Evolutionary conservation across 2,329 filamentous ascomycete species (phyloP).

Genomic region (Paraphoma sp.): DNA sequence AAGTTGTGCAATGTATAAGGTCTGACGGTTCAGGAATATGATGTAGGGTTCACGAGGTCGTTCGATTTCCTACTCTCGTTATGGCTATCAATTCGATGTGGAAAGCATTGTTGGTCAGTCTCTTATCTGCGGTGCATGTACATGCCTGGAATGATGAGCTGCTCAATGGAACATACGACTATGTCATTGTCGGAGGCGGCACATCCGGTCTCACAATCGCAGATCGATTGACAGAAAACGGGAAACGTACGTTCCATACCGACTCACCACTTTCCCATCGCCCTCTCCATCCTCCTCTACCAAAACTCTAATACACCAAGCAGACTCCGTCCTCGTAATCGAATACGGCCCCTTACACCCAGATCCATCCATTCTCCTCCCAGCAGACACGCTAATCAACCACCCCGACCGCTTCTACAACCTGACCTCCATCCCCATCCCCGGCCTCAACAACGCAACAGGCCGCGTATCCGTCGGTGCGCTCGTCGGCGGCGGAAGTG

Average conservation of each 20-base stretch:
- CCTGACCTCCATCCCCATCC: constrained; percentile 12
- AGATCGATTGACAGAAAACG: constrained; percentile 22
- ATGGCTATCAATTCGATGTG: too few relatives aligned
- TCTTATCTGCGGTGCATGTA: not conserved
- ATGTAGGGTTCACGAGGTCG: too few relatives aligned
- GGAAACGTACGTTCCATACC: constrained; percentile 7
- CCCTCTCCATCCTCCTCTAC: not conserved
- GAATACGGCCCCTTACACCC: constrained; percentile 17
- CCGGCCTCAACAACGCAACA: constrained; percentile 14
- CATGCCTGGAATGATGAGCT: not conserved
- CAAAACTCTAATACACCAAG: not conserved
- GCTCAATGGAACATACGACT: constrained; percentile 21
- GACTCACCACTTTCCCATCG: not conserved
- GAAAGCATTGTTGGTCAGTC: not conserved
- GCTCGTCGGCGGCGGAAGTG: constrained; percentile 38
- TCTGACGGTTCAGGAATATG: too few relatives aligned
- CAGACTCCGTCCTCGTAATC: constrained; percentile 19
- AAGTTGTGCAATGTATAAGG: too few relatives aligned
- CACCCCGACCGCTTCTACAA: constrained; percentile 13
- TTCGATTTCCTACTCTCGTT: too few relatives aligned
- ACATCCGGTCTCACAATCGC: constrained; percentile 28
- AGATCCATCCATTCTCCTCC: constrained; percentile 8
- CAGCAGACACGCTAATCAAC: constrained; percentile 6
- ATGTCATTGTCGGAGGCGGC: constrained; percentile 28
- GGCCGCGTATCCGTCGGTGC: constrained; percentile 18